Base-by-base conservation (phyloP, 371 early-diverging fungal species). In the Saksenaea vasiformis region DNA sequence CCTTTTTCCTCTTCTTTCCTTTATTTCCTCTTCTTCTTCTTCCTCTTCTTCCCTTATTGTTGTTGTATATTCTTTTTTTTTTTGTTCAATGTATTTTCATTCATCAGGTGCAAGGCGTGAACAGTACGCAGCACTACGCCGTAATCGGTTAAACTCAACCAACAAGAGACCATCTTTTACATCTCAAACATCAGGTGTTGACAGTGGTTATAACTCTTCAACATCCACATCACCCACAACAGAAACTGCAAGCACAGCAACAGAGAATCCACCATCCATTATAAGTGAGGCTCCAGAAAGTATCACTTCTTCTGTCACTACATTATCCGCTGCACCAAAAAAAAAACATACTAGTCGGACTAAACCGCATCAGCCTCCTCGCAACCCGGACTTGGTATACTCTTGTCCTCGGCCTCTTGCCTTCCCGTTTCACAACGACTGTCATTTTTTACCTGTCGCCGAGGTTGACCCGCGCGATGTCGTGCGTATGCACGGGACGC, bases 401-500 rank as follows among this genome's bases (percentile, higher is more conserved):
- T 72, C 80, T 35, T 78, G 78, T 54, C 83, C 83, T 27, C 72
- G 80, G 37, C 83, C 83, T 27, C 62, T 82, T 4, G 77, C 80
- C 17, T 82, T 82, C 61, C 83, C 83, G 36, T 82, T 79, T 54
- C 83, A 82, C 65, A 82, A 82, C 53, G 83, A 82, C 65, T 79
- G 74, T 36, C 78, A 79, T 56, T 82, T 82, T 64, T 61, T 82
- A 38, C 83, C 83, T 27, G 74, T 79, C 28, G 83, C 78, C 39
- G 83, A 82, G 64, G 78, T 78, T 4, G 82, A 81, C 66, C 78
- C 82, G 44, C 72, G 80, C 51, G 80, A 80, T 65, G 72, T 80
- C 4, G 80, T 76, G 5, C 67, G 80, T 39, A 68, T 80, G 1
- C 65, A 51, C 39, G 64, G 37, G 11, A 38, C 64, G 5, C 62